Evolutionary conservation across 2,329 filamentous ascomycete genomes (phyloP), one percentile per base, ranked within the genome.

Genomic region (Xylaria sp.): DNA sequence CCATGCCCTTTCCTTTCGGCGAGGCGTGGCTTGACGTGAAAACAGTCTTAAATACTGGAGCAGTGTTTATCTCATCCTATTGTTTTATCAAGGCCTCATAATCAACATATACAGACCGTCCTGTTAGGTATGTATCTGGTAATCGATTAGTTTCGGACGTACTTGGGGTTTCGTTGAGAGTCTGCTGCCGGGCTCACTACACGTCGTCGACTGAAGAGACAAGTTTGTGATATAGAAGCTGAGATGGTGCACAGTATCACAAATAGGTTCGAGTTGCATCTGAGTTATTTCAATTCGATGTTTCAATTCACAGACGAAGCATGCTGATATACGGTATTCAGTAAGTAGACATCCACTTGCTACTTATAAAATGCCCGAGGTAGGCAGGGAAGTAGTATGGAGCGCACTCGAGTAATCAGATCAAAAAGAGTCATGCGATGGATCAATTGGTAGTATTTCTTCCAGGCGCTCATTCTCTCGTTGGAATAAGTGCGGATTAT

Each of bases 391-490:
- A 7, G n/a, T 12, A 12, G 20, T 50, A 50, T 50, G 9, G 6
- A 13, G 46, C 20, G 46, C 46, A 50, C 20, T 50, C 9, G 9
- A 4, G 20, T 50, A 50, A 46, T 46, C 39, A 46, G 39, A 61
- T 61, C 46, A 41, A 51, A 51, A 51, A 51, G n/a, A 34, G n/a
- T 50, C 39, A 52, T 32, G n/a, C 46, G 2, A 32, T 32, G 58
- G 58, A 37, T 46, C 39, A 63, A 23, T 34, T 41, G 25, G 20
- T 44, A 28, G 34, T 41, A 44, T 20, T 39, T 39, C 10, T 25
- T 25, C 46, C 28, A 9, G 56, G 15, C 39, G 9, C 7, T 32
- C 3, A 12, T 23, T 60, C 6, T 18, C 13, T 23, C n/a, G 15
- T 32, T 51, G n/a, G 23, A 6, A 37, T 18, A 18, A 18, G 7